Percentiles rank a stretch among this genome's conserved stretches.
These are phyloP conservation scores for Helianthus tuberosus DNA, from an alignment of 129 eudicot species.

Conservation along the genomic window DNA sequence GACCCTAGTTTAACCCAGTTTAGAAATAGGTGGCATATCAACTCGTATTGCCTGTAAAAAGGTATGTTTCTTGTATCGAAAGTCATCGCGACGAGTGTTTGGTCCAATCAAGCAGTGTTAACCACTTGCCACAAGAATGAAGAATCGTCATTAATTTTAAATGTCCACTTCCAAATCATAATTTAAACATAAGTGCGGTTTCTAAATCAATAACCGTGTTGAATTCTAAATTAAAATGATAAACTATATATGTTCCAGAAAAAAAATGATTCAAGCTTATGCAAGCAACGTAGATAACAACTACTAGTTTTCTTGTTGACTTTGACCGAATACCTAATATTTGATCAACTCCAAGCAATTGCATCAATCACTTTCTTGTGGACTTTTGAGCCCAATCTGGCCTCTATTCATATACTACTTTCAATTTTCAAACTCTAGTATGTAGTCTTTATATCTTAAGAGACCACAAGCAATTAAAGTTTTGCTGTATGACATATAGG, in stretches of 20 bases:
- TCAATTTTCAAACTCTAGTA: conserved; percentile 25
- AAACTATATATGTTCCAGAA: conserved; percentile 27
- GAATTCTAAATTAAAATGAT: not conserved
- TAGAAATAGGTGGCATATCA: no score
- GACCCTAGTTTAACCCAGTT: no score
- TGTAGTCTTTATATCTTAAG: conserved; percentile 21
- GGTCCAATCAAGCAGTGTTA: no score
- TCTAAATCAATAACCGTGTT: conserved; percentile 23
- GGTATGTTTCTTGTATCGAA: no score
- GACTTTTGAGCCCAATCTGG: conserved; percentile 35
- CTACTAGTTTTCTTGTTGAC: conserved; percentile 34
- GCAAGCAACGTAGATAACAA: conserved; percentile 21
- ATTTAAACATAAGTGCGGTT: not conserved
- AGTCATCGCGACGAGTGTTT: no score
- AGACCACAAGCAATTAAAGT: conserved; percentile 3
- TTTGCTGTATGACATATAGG: conserved; percentile 27
- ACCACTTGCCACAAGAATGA: no score
- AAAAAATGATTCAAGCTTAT: conserved; percentile 21
- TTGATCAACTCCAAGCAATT: conserved; percentile 22
- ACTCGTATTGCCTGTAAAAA: no score
- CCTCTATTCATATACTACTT: conserved; percentile 27
- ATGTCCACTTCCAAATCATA: not conserved
- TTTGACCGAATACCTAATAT: conserved; percentile 33
- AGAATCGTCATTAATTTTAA: not conserved
- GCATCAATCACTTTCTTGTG: conserved; percentile 34